These are phyloP conservation scores for Colletotrichum tofieldiae DNA, from an alignment of 2,329 filamentous ascomycete species.

Conservation along the genomic window DNA sequence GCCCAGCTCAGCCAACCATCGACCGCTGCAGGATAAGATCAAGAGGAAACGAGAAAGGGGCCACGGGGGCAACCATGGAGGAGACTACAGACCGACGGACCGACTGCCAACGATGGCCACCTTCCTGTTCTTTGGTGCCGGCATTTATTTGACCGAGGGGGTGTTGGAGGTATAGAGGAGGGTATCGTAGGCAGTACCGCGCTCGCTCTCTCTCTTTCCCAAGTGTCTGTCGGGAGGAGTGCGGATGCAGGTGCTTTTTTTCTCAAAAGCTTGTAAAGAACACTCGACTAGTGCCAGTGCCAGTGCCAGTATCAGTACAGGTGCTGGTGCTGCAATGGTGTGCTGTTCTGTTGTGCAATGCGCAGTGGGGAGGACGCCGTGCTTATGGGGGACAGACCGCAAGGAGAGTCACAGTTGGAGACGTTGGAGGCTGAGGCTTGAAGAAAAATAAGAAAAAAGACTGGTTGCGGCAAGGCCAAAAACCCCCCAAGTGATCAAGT, in stretches of 20 bases:
- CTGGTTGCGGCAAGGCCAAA: no score
- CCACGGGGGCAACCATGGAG: slow-evolving; percentile 1
- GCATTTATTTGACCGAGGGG: slow-evolving; percentile 63
- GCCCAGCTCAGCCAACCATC: neutral
- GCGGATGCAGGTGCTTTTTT: neutral
- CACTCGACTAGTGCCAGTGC: neutral
- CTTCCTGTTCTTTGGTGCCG: slow-evolving; percentile 89
- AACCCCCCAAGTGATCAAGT: neutral
- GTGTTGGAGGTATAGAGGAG: slow-evolving; percentile 10
- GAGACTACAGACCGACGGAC: slow-evolving; percentile 75
- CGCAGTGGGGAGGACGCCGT: neutral
- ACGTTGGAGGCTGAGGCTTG: neutral
- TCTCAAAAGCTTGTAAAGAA: slow-evolving; percentile 2
- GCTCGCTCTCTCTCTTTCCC: neutral
- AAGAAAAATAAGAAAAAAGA: no score
- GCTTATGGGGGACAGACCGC: neutral
- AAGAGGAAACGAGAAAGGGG: neutral
- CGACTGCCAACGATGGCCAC: slow-evolving; percentile 96
- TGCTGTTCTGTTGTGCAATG: neutral
- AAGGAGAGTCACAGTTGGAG: neutral
- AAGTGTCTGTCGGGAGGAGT: neutral
- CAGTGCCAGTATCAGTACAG: neutral
- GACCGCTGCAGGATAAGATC: neutral
- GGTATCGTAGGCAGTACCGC: neutral
- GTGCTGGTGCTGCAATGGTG: neutral